Evolutionary conservation across 768 basidiomycete species (phyloP), one percentile per base, ranked within the genome.

Genomic region (Rickenella mellea): DNA sequence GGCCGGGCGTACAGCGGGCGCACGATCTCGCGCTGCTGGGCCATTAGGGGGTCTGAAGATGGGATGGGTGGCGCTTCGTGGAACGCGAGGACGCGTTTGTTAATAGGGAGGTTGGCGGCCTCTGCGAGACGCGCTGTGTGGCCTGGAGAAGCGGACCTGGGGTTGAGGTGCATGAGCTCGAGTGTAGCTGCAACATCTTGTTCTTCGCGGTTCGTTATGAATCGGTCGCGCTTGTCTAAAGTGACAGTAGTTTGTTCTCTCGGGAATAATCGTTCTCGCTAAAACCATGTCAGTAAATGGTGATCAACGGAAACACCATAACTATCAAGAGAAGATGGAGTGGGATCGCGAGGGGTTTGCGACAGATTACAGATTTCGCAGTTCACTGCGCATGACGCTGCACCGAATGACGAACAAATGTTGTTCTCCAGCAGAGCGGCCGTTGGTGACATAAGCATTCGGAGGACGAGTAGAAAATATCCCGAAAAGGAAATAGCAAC

Each of bases 71-170:
- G 91, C 12, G 78, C 78, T 56, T 92, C 89, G 57, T 89, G 83
- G 60, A 91, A 96, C 5, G 85, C 81, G 6, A 96, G 73, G 39
- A 96, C 83, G 26, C 91, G 83, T 19, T 82, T 77, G 53, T 83
- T 85, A 40, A 85, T 60, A 8, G 81, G 78, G 11, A 90, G 72
- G 17, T 85, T 86, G 0, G 84, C 74, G 1, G 87, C 86, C 1
- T 73, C 78, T 5, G 76, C 81, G 15, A 90, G 72, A 29, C 87
- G 75, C 9, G 83, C 82, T 0, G 85, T 84, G 54, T 89, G 87
- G 0, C 79, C 76, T 1, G 85, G 85, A 0, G 86, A 88, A 10
- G 71, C 65, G 1, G 71, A 65, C 31, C 70, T 66, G 0, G 76
- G 63, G 55, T 79, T 76, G 51, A 80, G 59, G 43, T 73, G 61